Evolutionary conservation across 306 rosid genomes (phyloP).

Genomic region (Cotoneaster glaucophyllus): DNA sequence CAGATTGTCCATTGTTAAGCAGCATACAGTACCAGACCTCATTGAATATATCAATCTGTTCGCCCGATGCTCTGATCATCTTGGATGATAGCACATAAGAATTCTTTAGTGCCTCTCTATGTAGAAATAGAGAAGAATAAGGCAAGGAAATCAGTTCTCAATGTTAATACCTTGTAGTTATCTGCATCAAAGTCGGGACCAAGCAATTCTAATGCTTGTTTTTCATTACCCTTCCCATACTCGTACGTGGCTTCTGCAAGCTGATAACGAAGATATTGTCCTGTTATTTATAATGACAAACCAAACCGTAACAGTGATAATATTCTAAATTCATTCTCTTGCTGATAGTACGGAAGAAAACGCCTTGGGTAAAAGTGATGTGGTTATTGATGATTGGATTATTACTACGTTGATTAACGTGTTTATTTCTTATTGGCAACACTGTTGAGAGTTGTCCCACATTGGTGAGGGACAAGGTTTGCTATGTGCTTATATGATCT

Average conservation of each 20-base stretch:
- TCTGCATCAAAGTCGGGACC: slow-evolving; percentile 68
- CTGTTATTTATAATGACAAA: neutral
- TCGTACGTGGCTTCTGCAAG: slow-evolving; percentile 83
- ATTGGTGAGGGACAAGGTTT: no score
- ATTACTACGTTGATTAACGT: no score
- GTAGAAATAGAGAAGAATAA: neutral
- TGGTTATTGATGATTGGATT: no score
- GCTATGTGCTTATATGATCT: no score
- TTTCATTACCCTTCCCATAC: slow-evolving; percentile 59
- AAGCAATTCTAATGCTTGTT: slow-evolving; percentile 52
- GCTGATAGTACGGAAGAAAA: neutral
- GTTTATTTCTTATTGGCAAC: no score
- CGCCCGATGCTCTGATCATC: slow-evolving; percentile 84
- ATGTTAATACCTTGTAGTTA: slow-evolving; percentile 52
- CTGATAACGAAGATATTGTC: slow-evolving; percentile 26
- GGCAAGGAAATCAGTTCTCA: neutral
- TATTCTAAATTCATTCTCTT: neutral
- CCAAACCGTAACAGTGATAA: neutral
- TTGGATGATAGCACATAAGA: slow-evolving; percentile 12
- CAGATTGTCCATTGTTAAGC: slow-evolving; percentile 49
- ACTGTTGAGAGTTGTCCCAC: no score
- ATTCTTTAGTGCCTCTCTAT: neutral
- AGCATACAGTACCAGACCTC: slow-evolving; percentile 73
- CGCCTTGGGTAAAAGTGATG: neutral
- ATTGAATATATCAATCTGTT: slow-evolving; percentile 80